Base-by-base conservation (phyloP, 2,329 filamentous ascomycete species). In the Tetracladium maxilliforme region DNA sequence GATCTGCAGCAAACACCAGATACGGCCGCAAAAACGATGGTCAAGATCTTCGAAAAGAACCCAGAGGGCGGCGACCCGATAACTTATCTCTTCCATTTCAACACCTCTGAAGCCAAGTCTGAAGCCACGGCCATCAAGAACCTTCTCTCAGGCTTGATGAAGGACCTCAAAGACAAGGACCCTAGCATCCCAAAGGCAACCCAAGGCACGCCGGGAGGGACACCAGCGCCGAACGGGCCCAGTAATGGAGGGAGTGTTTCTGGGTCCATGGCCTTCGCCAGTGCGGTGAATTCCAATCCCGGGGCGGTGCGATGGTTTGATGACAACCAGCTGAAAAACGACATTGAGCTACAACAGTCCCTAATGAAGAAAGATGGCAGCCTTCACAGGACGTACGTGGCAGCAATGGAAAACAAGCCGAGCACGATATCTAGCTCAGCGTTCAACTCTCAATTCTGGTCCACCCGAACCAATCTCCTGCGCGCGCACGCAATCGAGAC, bases 1-100 rank as follows among this genome's bases (percentile, higher is more conserved):
- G 82, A 95, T 54, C 69, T 98, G 24, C 87, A 98, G 50, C 87
- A 95, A 49, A 95, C 90, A 1, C 86, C 90, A 9, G 82, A 83
- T 31, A 74, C 64, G n/a, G 74, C 71, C 18, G 61, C 83, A 11
- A 94, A 93, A 60, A 84, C 92, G 26, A 93, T 93, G 64, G 66
- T 95, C 31, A 93, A 90, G 49, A 76, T 98, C 28, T 81, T 94
- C 39, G 78, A 78, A 33, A 78, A 84, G 45, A 52, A 68, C 21
- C 52, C 69, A 16, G 56, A 58, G 23, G 58, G 58, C 14, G 48
- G 59, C 15, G 69, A 76, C 24, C 57, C 80, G 11, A 65, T 74
- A 22, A 69, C 73, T 27, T 82, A 92, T 45, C 70, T 87, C 24
- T 94, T 98, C 49, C 76, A 80, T 35, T 95, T 98, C 54, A 92